Evolutionary conservation across 495 filamentous ascomycete genomes (phyloP), one percentile per base, ranked within the genome.

Genomic region (Aspergillus asperescens): DNA sequence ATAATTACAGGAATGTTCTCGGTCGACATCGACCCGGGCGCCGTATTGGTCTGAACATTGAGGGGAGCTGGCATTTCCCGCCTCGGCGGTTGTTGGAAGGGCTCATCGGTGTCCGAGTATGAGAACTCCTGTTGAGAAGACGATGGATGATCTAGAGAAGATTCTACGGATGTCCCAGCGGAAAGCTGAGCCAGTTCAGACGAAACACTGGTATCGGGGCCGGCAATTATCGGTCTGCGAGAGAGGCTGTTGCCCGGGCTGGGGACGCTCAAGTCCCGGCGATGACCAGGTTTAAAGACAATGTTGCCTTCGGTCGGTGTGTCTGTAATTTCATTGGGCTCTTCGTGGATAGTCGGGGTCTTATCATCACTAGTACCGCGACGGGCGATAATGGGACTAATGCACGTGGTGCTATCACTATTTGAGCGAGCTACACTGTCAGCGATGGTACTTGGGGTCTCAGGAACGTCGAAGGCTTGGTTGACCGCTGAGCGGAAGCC

Each of bases 401-500:
- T 83, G 19, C 70, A 73, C 47, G 81, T 76, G 0, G 84, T 87
- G 48, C 82, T 81, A 44, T 79, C 77, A 39, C 83, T 87, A 51
- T 85, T 79, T 28, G 82, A 83, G 50, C 85, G 73, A 12, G 59
- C 76, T 20, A 85, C 69, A 41, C 66, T 77, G 37, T 63, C 73
- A 45, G 66, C 56, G 28, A 62, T 66, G 25, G 78, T 78, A 48
- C 71, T 78, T 15, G 84, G 82, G 3, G 83, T 84, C 35, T 76
- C 68, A 9, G 82, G 79, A 22, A 81, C 72, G 64, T 86, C 84
- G 58, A 89, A 89, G 22, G 85, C 85, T 59, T 86, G 80, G 57
- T 87, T 69, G 8, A 89, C 85, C 2, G 80, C 80, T 0, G 85
- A 86, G n/a, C 70, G 72, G 59, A 86, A 86, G 4, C 84, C 84